Base-by-base conservation (phyloP, 2,329 filamentous ascomycete species). In the Leptographium radiaticola region DNA sequence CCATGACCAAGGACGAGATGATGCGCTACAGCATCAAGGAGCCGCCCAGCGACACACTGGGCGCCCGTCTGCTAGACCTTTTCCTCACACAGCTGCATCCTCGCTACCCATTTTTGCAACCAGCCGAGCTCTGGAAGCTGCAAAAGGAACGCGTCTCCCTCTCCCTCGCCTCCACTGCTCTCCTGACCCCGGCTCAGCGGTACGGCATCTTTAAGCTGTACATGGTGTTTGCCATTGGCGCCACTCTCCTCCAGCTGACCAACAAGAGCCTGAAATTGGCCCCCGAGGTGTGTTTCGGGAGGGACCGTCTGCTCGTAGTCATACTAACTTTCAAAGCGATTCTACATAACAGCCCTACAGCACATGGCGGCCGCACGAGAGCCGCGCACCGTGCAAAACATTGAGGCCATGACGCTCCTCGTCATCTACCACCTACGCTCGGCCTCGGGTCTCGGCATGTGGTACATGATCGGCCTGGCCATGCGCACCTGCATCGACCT, bases 401-500 rank as follows among this genome's bases (percentile, higher is more conserved):
- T 77, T 16, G 72, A 76, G 58, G 73, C 74, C 12, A 77, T 76
- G 71, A 67, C 72, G 0, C 64, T 77, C 15, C 62, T 75, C 4
- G 72, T 76, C 4, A 63, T 77, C 4, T 77, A 76, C 57, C 74
- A 77, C 59, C 65, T 77, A 3, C 69, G 75, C 9, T 75, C 71
- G 1, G 68, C 71, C 11, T 74, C 73, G 0, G 73, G 72, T 36
- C 71, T 73, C 55, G 74, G 73, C 10, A 67, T 76, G 49, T 77
- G 74, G 74, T 76, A 76, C 59, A 74, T 77, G 68, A 73, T 76
- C 44, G 74, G 75, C 13, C 66, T 77, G 18, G 74, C 74, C 2
- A 76, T 77, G 71, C 70, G 74, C 43, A 76, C 72, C 9, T 72
- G 71, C 52, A 74, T 77, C 49, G 75, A 76, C 54, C 65, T 77